phyloP scores from a whole-genome alignment of 2,329 filamentous ascomycete genomes.

The Myriosclerotinia scirpicola region DNA sequence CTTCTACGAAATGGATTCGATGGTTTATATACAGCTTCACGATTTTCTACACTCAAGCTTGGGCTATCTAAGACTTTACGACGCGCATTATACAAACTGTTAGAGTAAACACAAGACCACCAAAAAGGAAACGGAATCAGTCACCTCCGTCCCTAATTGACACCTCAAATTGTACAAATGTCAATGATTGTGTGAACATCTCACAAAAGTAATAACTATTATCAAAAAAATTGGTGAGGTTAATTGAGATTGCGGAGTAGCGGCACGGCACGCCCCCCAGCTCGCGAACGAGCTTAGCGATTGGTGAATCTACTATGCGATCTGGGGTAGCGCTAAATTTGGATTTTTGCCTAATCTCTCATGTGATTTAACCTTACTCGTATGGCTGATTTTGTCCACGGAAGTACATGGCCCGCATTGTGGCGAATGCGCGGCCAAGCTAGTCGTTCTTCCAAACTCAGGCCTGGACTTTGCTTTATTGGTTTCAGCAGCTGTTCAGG shows the following conservation, averaged over 20 bases:
- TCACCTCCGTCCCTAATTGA: not conserved
- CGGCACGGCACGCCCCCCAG: not conserved
- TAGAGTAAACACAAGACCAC: not conserved
- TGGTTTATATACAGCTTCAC: not conserved
- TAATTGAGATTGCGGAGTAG: not conserved
- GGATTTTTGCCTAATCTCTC: not conserved
- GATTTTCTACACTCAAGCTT: not conserved
- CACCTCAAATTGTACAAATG: not conserved
- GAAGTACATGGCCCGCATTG: constrained; percentile 8
- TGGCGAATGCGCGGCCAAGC: not conserved
- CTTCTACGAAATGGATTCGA: not conserved
- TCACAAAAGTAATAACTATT: not conserved
- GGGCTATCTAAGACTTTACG: not conserved
- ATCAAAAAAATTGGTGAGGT: too few species aligned
- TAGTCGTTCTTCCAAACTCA: too few species aligned
- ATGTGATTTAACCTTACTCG: not conserved
- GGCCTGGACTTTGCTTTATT: too few species aligned
- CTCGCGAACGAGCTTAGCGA: not conserved
- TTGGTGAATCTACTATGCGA: not conserved
- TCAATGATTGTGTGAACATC: not conserved
- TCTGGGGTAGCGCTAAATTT: not conserved
- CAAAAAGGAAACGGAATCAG: constrained; percentile 4
- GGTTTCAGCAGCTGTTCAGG: too few species aligned
- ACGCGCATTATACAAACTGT: not conserved
- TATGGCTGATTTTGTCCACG: constrained; percentile 3